Conservation (phyloP, 768 basidiomycete genomes). For the Tylopilus intermedius region DNA sequence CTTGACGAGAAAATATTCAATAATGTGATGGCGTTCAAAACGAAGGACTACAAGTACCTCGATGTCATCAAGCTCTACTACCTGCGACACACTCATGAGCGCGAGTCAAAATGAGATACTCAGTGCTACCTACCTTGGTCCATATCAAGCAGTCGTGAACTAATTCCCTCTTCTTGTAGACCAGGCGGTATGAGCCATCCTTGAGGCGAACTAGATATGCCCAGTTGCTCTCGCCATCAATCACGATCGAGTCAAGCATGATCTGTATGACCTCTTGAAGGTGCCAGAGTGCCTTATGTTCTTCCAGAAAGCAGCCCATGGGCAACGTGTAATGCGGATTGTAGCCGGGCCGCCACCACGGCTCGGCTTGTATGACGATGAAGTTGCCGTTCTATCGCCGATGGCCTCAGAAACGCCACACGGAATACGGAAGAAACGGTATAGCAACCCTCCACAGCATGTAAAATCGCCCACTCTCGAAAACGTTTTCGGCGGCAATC, state of each 20-base stretch:
- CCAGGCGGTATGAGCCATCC: constrained; percentile 22
- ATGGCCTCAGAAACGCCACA: constrained; percentile 5
- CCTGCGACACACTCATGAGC: constrained; percentile 18
- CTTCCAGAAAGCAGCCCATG: constrained; percentile 6
- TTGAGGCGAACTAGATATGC: constrained; percentile 31
- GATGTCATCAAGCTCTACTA: constrained; percentile 29
- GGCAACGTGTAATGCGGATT: neutral
- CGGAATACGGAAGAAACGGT: neutral
- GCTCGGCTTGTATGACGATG: constrained; percentile 29
- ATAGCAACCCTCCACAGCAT: constrained; percentile 25
- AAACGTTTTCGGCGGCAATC: constrained; percentile 5
- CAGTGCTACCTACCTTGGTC: constrained; percentile 22
- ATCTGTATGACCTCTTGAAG: constrained; percentile 30
- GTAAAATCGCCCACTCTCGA: constrained; percentile 19
- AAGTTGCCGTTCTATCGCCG: constrained; percentile 24
- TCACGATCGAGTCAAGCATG: constrained; percentile 29
- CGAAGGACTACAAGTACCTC: constrained; percentile 15
- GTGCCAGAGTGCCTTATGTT: constrained; percentile 20
- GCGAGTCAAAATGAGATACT: neutral
- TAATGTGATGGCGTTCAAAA: neutral
- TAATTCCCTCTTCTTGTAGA: constrained; percentile 23
- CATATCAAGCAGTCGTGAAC: constrained; percentile 24
- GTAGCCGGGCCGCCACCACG: constrained; percentile 21
- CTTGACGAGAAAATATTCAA: constrained; percentile 9
- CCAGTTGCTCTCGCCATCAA: constrained; percentile 32